Evolutionary conservation across 164 flowering plant genomes (phyloP).

Genomic region (Houttuynia cordata): DNA sequence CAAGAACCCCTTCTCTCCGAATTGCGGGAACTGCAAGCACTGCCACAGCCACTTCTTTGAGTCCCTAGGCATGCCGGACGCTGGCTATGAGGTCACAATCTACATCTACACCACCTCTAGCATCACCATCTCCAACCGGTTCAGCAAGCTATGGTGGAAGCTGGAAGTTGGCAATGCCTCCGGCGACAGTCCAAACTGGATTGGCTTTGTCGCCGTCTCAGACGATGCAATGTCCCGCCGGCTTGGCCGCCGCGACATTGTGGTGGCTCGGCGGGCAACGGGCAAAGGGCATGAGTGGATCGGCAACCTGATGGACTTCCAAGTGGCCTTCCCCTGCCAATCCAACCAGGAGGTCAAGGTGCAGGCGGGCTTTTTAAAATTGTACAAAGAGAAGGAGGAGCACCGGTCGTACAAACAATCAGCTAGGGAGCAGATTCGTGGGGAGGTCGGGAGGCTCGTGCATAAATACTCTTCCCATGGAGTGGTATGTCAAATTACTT

Average conservation of each 20-base stretch:
- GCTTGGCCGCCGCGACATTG: constrained; percentile 73
- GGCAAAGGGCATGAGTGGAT: constrained; percentile 71
- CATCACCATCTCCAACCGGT: constrained; percentile 55
- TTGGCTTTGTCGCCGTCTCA: constrained; percentile 76
- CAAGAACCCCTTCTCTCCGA: constrained; percentile 52
- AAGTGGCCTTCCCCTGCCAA: constrained; percentile 24
- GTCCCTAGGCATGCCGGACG: constrained; percentile 19
- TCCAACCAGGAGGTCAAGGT: constrained; percentile 52
- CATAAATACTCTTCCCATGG: constrained; percentile 23
- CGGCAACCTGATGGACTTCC: constrained; percentile 48
- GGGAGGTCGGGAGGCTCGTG: constrained; percentile 33
- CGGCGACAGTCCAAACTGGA: constrained; percentile 78
- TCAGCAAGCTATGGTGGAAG: constrained; percentile 36
- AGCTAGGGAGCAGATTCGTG: constrained; percentile 55
- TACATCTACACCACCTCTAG: constrained; percentile 69
- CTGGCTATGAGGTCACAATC: constrained; percentile 47
- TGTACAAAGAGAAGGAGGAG: constrained; percentile 57
- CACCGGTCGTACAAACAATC: constrained; percentile 48
- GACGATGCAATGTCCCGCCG: constrained; percentile 38
- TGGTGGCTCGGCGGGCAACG: constrained; percentile 78
- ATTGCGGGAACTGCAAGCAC: constrained; percentile 55
- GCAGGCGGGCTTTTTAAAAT: constrained; percentile 62
- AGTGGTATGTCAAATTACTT: too few species aligned
- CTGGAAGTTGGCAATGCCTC: constrained; percentile 44
- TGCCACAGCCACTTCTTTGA: constrained; percentile 30